Conservation (phyloP, 2,329 filamentous ascomycete species). For the Ceratocystis papillata region DNA sequence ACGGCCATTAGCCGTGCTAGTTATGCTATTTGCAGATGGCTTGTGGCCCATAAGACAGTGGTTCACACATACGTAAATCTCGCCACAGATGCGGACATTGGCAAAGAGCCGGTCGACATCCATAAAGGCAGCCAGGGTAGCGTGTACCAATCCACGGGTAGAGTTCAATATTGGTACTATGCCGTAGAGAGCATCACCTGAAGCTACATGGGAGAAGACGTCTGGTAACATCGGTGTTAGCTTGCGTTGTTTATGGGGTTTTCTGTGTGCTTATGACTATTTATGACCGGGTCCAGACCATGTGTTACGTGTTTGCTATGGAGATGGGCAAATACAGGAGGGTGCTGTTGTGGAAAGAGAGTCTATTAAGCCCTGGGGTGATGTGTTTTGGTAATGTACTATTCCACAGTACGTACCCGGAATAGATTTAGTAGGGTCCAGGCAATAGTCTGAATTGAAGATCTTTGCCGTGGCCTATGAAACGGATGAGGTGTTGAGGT, state of each 20-base stretch:
- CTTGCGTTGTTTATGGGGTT: neutral
- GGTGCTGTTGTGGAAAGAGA: neutral
- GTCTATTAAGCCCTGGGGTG: too few relatives aligned
- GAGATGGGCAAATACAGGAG: neutral
- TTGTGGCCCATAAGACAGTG: constrained; percentile 66
- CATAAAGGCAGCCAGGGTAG: constrained; percentile 79
- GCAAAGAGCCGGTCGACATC: constrained; percentile 55
- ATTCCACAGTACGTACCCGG: constrained; percentile 32
- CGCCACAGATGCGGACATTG: constrained; percentile 65
- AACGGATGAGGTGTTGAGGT: neutral
- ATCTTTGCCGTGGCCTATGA: constrained; percentile 38
- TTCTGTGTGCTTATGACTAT: neutral
- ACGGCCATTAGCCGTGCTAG: neutral
- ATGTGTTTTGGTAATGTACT: too few relatives aligned
- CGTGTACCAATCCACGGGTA: constrained; percentile 82
- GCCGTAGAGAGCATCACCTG: constrained; percentile 52
- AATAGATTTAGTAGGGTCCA: constrained; percentile 44
- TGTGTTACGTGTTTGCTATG: constrained; percentile 3
- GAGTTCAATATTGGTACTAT: constrained; percentile 95
- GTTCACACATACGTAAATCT: constrained; percentile 77
- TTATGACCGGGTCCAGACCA: neutral
- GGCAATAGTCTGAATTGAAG: constrained; percentile 41
- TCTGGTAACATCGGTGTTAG: constrained; percentile 38
- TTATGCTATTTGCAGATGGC: constrained; percentile 22
- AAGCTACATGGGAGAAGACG: constrained; percentile 69